Percentiles rank a stretch among this genome's conserved stretches.
Conservation (phyloP, 2,329 filamentous ascomycete species). For the Thyridium curvatum region DNA sequence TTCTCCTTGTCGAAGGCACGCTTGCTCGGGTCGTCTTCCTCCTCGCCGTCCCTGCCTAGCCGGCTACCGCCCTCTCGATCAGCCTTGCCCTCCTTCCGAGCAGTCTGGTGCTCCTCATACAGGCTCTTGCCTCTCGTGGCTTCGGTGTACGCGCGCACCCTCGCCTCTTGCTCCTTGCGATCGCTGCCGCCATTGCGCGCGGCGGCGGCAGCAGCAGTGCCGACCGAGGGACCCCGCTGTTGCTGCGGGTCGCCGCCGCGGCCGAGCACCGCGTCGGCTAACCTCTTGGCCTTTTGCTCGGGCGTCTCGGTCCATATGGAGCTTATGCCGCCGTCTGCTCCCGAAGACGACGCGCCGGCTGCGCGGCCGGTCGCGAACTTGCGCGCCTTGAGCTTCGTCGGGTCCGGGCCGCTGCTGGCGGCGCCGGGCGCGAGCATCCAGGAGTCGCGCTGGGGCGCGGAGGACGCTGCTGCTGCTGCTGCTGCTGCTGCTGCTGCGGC, state of each 20-base stretch:
- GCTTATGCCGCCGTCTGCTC: constrained; percentile 39
- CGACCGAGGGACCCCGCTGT: constrained; percentile 24
- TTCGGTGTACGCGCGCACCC: constrained; percentile 43
- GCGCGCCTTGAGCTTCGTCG: constrained; percentile 73
- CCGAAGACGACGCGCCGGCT: constrained; percentile 20
- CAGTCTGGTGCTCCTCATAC: constrained; percentile 50
- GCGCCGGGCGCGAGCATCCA: constrained; percentile 75
- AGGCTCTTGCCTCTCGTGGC: constrained; percentile 51
- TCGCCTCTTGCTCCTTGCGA: constrained; percentile 39
- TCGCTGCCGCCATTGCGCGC: background rate
- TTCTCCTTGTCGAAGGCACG: constrained; percentile 87
- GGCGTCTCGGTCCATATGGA: constrained; percentile 89
- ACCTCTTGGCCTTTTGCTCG: constrained; percentile 73
- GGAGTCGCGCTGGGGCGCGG: constrained; percentile 65
- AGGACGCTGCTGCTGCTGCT: constrained; percentile 18
- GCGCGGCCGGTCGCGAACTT: constrained; percentile 68
- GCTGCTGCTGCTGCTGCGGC: constrained; percentile 22
- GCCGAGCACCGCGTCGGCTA: constrained; percentile 79
- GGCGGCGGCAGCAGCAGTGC: constrained; percentile 29
- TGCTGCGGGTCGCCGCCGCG: constrained; percentile 37
- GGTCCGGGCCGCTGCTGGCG: constrained; percentile 58
- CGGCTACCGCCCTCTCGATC: constrained; percentile 3
- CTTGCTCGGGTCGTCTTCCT: constrained; percentile 87
- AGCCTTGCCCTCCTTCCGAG: constrained; percentile 16
- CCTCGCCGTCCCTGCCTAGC: constrained; percentile 25